Base-by-base conservation (phyloP, 225 moss, liverwort and hornwort species). In the Takakia lepidozioides region DNA sequence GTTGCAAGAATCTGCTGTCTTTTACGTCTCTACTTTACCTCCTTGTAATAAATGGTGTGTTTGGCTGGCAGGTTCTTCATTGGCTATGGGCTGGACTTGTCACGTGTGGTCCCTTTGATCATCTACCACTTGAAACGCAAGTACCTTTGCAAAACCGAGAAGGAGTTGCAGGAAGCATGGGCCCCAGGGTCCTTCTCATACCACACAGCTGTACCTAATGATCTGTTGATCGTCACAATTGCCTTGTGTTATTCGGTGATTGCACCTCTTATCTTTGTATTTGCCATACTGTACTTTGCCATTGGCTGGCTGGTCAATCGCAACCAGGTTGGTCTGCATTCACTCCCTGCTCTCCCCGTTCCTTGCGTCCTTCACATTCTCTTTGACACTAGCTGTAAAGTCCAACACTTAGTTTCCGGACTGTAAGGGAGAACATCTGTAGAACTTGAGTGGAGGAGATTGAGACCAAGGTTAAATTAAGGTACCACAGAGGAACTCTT, bases 231-330 rank as follows among this genome's bases (percentile, higher is more conserved):
- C 8, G 47, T 93, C 29, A 86, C 86, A 27, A 52, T 93, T 43
- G 78, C 93, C 52, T 30, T 80, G 19, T 67, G 72, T 37, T 93
- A 84, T 19, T 61, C 93, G 3, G 89, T 93, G 26, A 86, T 93
- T 52, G 74, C 93, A 19, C 93, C 93, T 6, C 60, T 93, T 64
- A 80, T 93, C 21, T 64, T 89, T 20, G 20, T 72, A 8, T 93
- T 93, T 23, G 73, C 81, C 21, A 51, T 84, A 25, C 56, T 81
- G 10, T 93, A 93, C 76, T 93, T 69, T 56, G 64, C 56, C 38
- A 61, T 93, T 43, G 93, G 93, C 32, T 93, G 89, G 89, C 61
- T 84, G 5, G 76, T 93, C 14, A 62, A 71, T 50, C 83, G 89
- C n/a, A 89, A 93, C 50, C 93, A 93, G 93, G 93, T 93, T 15